Evolutionary conservation across 305 asterid species (phyloP), one percentile per base, ranked within the genome.

Genomic region (Solanum aculeatissimum): DNA sequence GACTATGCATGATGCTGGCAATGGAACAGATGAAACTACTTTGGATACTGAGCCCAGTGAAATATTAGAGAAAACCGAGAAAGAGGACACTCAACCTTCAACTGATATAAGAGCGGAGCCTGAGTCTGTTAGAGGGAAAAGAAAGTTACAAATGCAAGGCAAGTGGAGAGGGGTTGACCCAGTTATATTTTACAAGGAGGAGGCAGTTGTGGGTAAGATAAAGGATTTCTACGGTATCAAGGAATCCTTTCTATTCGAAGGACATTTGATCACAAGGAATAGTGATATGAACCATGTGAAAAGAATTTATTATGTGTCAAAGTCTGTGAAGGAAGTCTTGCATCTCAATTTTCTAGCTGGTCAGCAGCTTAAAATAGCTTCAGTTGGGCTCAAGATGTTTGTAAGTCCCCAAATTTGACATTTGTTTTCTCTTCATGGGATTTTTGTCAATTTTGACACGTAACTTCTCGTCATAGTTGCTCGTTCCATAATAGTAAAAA

Each of bases 91-190:
- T 63, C 91, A 88, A 82, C 87, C 90, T 84, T 85, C 91, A 43
- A 47, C 86, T 58, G 84, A 81, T 63, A 87, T 49, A 86, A 89
- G 85, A 87, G 81, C 84, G 84, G 93, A 84, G 81, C 88, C 91
- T 29, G 88, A 88, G 78, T 72, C 38, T 38, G 92, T 21, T 55
- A 87, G 91, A 35, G 96, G 88, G 63, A 95, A 94, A 85, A 92
- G 97, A 85, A 95, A 94, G 89, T 91, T 97, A 85, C 98, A 94
- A 85, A 92, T 92, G 84, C 98, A 95, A 87, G 99, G 99, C 88
- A 95, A 90, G 89, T 93, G 99, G 99, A 88, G 93, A 89, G 98
- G 98, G 87, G 97, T 97, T 38, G 99, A 97, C 86, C 99, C 99
- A 29, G 98, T 97, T 88, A 85, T 97, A 72, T 97, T 97, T 86